Conservation (phyloP, 2,329 filamentous ascomycete species). For the Didymella glomerata region DNA sequence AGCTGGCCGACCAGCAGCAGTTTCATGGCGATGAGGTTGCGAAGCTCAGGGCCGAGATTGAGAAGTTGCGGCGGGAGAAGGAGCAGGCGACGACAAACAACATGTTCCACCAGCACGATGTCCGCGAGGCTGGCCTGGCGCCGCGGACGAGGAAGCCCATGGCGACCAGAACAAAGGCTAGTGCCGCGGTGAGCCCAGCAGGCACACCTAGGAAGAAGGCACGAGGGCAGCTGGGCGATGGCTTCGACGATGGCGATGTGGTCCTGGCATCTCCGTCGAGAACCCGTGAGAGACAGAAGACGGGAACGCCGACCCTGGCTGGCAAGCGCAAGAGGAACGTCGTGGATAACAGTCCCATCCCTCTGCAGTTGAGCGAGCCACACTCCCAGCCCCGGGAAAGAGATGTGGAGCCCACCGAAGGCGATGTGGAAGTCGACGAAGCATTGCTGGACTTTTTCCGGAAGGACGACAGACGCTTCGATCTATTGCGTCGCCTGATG, state of each 20-base stretch:
- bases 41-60: constrained; percentile 69
- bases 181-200: constrained; percentile 40
- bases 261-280: constrained; percentile 64
- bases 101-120: constrained; percentile 76
- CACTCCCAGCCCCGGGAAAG: constrained; percentile 50
- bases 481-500: constrained; percentile 68
- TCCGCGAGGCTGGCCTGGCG: constrained; percentile 63
- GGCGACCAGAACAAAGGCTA: constrained; percentile 36
- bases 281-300: constrained; percentile 56
- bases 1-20: constrained; percentile 69
- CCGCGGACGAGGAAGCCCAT: constrained; percentile 52
- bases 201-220: constrained; percentile 69
- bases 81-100: constrained; percentile 73
- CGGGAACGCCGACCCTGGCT: constrained; percentile 67
- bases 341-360: constrained; percentile 70
- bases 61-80: constrained; percentile 70
- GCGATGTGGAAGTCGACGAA: constrained; percentile 29
- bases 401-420: constrained; percentile 28
- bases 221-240: constrained; percentile 70
- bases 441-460: constrained; percentile 51
- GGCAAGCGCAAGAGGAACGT: constrained; percentile 73
- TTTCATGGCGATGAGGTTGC: constrained; percentile 70
- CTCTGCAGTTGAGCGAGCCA: constrained; percentile 60
- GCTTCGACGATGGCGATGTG: constrained; percentile 76
- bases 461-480: constrained; percentile 50